Base-by-base conservation (phyloP, 805 yeast genomes). In the Suhomyces emberorum region DNA sequence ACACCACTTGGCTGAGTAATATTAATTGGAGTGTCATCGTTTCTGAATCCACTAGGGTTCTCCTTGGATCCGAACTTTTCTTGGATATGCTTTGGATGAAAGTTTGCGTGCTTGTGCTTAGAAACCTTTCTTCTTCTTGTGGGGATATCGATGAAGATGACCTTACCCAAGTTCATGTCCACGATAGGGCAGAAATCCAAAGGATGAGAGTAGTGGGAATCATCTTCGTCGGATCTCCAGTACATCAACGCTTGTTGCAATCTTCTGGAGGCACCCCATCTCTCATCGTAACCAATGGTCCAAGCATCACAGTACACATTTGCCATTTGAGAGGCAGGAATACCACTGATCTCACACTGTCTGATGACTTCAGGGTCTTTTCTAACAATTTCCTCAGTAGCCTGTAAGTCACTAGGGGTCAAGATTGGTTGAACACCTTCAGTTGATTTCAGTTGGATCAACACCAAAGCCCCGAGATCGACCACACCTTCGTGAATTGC, bases 1-100 rank as follows among this genome's bases (percentile, higher is more conserved):
- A 83, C 91, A 39, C 93, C 93, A 46, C 83, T 83, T 41, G 93
- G 93, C 61, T 84, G 93, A 34, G 84, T 73, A 33, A 84, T 73
- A 49, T 77, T 71, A 54, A 80, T 78, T 34, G 91, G 88, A 51
- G 74, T 81, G 39, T 70, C 71, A 45, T 75, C 81, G 20, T 69
- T 64, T 67, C 91, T 75, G 70, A 67, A 77, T 9, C 79, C 71
- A 32, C 62, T 47, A 15, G 72, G 72, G 46, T 67, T 67, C 39
- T 59, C 65, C 11, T 47, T 40, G 27, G 72, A 63, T 39, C 86
- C 88, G 45, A 71, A 70, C 57, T 78, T 76, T 48, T 73, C 79
- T 38, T 70, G 72, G 49, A 79, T 61, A 52, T 77, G 84, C 48
- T 74, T 66, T 39, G 84, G 83, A 61, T 79, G 80, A 72, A 79